phyloP scores from a whole-genome alignment of 139 green algal genomes.

The Tetraselmis chui region DNA sequence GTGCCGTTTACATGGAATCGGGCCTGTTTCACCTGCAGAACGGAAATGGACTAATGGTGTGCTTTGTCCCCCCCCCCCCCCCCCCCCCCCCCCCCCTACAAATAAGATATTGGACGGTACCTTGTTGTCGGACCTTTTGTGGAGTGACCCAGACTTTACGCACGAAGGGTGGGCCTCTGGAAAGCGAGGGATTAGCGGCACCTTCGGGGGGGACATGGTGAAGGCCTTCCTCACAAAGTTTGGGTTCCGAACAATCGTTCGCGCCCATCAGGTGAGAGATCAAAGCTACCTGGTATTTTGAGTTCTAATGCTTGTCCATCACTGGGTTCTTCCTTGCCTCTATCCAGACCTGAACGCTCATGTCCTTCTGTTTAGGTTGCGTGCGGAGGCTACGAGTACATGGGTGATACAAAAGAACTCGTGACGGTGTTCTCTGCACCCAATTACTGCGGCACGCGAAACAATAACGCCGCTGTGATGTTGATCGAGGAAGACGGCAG shows the following conservation, averaged over 20 bases:
- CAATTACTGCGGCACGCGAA: constrained; percentile 8
- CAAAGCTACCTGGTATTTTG: too few relatives aligned
- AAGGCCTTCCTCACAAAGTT: constrained; percentile 1
- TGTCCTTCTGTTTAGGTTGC: too few relatives aligned
- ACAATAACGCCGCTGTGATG: constrained; percentile 1
- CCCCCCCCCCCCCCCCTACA: background rate
- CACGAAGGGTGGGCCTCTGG: background rate
- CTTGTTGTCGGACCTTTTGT: constrained; percentile 3
- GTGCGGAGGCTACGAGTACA: background rate
- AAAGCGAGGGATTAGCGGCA: background rate
- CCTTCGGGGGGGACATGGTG: constrained; percentile 4
- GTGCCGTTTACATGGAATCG: too few relatives aligned
- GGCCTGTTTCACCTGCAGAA: too few relatives aligned
- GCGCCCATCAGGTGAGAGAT: constrained; percentile 7
- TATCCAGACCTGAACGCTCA: too few relatives aligned
- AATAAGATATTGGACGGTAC: background rate
- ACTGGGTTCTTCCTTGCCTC: too few relatives aligned
- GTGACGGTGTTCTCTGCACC: constrained; percentile 8
- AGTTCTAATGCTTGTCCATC: too few relatives aligned
- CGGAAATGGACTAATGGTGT: too few relatives aligned
- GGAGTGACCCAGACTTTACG: constrained; percentile 5
- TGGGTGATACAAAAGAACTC: background rate
- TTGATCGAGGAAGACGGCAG: constrained; percentile 4
- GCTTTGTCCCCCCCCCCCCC: too few relatives aligned
- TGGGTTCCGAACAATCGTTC: constrained; percentile 1